Evolutionary conservation across 495 filamentous ascomycete species (phyloP).

Genomic region (Aspergillus ostianus): DNA sequence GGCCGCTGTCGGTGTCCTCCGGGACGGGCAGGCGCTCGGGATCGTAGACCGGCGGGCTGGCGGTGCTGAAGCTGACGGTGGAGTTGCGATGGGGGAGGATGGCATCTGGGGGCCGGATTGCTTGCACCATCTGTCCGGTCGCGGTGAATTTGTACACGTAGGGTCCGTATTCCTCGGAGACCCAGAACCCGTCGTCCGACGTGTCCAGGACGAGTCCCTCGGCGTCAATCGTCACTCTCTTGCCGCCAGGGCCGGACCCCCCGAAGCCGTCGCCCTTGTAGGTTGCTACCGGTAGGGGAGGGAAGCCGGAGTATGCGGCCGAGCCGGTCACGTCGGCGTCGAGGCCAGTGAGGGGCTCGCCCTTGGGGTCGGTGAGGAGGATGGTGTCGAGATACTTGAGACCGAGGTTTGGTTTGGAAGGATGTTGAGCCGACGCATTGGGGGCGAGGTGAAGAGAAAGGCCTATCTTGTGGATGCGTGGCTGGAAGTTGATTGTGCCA

Average conservation of each 20-base stretch:
- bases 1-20: slow-evolving; percentile 59
- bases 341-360: slow-evolving; percentile 67
- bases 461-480: slow-evolving; percentile 69
- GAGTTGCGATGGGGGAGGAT: slow-evolving; percentile 66
- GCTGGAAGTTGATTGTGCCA: slow-evolving; percentile 72
- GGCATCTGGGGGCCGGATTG: slow-evolving; percentile 67
- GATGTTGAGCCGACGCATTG: slow-evolving; percentile 51
- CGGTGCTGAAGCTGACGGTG: slow-evolving; percentile 55
- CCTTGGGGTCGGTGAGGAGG: slow-evolving; percentile 64
- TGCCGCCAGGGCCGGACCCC: slow-evolving; percentile 56
- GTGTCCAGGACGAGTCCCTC: slow-evolving; percentile 68
- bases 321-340: slow-evolving; percentile 60
- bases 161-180: slow-evolving; percentile 78
- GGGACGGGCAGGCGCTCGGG: slow-evolving; percentile 42
- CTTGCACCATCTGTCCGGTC: slow-evolving; percentile 58
- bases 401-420: slow-evolving; percentile 62
- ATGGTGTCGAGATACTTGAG: slow-evolving; percentile 68
- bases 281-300: slow-evolving; percentile 62
- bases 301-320: slow-evolving; percentile 58
- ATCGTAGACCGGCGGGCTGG: slow-evolving; percentile 63
- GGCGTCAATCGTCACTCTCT: slow-evolving; percentile 61
- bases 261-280: slow-evolving; percentile 77
- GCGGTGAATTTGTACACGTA: slow-evolving; percentile 68
- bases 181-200: slow-evolving; percentile 65
- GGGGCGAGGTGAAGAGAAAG: slow-evolving; percentile 56